Evolutionary conservation across 2,329 filamentous ascomycete species (phyloP), one percentile per base, ranked within the genome.

Genomic region (Arthroderma sp.): DNA sequence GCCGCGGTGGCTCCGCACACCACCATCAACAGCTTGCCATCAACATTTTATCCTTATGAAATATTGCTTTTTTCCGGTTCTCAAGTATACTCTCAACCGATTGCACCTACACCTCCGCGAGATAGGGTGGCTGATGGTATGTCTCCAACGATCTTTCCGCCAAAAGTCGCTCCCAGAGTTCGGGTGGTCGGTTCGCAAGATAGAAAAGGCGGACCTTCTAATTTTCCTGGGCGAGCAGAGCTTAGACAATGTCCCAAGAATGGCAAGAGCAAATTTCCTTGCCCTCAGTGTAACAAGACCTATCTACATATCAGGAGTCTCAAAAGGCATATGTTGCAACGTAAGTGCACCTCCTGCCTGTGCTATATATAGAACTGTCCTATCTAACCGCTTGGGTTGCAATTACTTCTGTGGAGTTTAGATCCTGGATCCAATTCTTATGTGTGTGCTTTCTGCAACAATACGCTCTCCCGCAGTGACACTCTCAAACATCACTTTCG

Each of bases 401-500:
- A n/a, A n/a, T n/a, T n/a, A n/a, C n/a, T n/a, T n/a, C n/a, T 40
- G 43, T 38, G 15, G 47, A 45, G 44, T 52, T 47, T 45, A 94
- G 89, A 98, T 71, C 96, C 91, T 50, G 91, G 91, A 59, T 89
- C 95, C 65, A 85, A 91, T 53, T 91, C 91, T 46, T 98, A 98
- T 71, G 93, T 93, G 80, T 98, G 91, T 69, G 85, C 94, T 53
- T 74, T 98, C 42, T 98, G 91, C 73, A 87, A 91, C 64, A 91
- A 96, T 66, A 96, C 88, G 31, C 96, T 98, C 68, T 94, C 86
- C 40, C 82, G 91, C 63, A 94, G 87, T 73, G 91, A 98, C 62
- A 96, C 96, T 53, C 71, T 98, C 58, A 98, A 98, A 74, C 85
- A 91, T 53, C 91, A 98, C 69, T 98, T 96, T 68, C 88, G 95